A percentile compares a stretch with the other conserved stretches of the same genome.
These are phyloP conservation scores for Prunus davidiana DNA, from an alignment of 306 rosid species.

Conservation along the genomic window DNA sequence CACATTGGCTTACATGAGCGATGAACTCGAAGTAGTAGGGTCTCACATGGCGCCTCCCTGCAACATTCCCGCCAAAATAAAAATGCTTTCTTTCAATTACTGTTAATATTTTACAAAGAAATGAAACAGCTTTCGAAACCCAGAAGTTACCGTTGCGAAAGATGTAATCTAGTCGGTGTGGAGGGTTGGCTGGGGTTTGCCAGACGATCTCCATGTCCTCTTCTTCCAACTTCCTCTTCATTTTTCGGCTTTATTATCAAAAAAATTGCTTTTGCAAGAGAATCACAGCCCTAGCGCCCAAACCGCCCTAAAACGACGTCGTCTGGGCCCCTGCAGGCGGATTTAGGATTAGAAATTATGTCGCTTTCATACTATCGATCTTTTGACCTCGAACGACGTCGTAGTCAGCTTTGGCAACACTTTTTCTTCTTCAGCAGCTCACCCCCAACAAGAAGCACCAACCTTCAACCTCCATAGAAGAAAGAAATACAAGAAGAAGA, in stretches of 20 bases:
- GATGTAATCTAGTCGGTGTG: slow-evolving; percentile 58
- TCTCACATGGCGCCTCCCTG: slow-evolving; percentile 76
- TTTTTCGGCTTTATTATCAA: slow-evolving; percentile 9
- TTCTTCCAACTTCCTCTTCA: slow-evolving; percentile 36
- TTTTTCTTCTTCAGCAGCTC: slow-evolving; percentile 22
- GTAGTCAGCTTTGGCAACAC: background rate
- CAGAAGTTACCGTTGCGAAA: slow-evolving; percentile 56
- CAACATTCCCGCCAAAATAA: slow-evolving; percentile 27
- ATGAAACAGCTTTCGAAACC: background rate
- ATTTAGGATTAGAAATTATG: background rate
- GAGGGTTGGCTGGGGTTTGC: slow-evolving; percentile 89
- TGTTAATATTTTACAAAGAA: background rate
- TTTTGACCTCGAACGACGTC: background rate
- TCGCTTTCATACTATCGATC: background rate
- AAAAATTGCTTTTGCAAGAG: background rate
- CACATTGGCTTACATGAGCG: slow-evolving; percentile 48
- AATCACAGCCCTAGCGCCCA: background rate
- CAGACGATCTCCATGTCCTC: slow-evolving; percentile 74
- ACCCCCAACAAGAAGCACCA: slow-evolving; percentile 25
- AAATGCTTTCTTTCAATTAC: background rate
- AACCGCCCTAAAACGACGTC: slow-evolving; percentile 11
- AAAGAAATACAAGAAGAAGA: background rate
- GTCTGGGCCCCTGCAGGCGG: background rate
- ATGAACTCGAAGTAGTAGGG: slow-evolving; percentile 97
- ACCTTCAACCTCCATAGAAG: slow-evolving; percentile 21